Base-by-base conservation (phyloP, 2,329 filamentous ascomycete genomes). In the Aspergillus texensis region DNA sequence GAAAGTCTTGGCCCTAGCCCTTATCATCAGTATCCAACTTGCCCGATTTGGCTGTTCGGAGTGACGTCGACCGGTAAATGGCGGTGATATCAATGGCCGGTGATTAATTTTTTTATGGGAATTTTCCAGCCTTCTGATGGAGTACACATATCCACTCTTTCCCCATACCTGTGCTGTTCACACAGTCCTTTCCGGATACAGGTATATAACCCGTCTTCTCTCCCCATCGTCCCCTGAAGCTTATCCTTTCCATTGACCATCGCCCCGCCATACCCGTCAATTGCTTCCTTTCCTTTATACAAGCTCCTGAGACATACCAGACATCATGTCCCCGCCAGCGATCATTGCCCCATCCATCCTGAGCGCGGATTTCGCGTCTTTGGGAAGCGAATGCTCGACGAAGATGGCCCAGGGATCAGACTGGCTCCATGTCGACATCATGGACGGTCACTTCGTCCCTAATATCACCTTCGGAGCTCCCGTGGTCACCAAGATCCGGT, bases 331-430 rank as follows among this genome's bases (percentile, higher is more conserved):
- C 62, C 95, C 94, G 28, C 88, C 90, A 67, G 91, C 95, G 55
- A 97, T 99, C 78, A 97, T 99, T 73, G 94, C 94, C 19, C 95
- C 95, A 34, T 98, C 94, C n/a, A 98, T 99, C 72, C 89, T 99
- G 65, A 96, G 94, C 74, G 94, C 94, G 69, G 94, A 99, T 85
- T 99, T 99, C 81, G 94, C 89, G 74, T 85, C 90, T 68, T 87
- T 99, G 62, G 94, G 94, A 72, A 86, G 88, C 74, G 94, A 93
- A 78, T 99, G 95, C 82, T 88, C 88, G 58, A 87, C 88, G 72
- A 97, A 94, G 64, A 97, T 99, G 73, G 85, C 86, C 58, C 88
- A 94, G 69, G 92, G 93, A 63, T 93, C 93, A 68, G 92, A 97
- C 83, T 96, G 92, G 91, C 86, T 96, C 71, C 93, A 97, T 81